Percentiles rank a stretch among this genome's conserved stretches.
Conservation (phyloP, 2,329 filamentous ascomycete species). For the Arthrobotrys sphaeroides region DNA sequence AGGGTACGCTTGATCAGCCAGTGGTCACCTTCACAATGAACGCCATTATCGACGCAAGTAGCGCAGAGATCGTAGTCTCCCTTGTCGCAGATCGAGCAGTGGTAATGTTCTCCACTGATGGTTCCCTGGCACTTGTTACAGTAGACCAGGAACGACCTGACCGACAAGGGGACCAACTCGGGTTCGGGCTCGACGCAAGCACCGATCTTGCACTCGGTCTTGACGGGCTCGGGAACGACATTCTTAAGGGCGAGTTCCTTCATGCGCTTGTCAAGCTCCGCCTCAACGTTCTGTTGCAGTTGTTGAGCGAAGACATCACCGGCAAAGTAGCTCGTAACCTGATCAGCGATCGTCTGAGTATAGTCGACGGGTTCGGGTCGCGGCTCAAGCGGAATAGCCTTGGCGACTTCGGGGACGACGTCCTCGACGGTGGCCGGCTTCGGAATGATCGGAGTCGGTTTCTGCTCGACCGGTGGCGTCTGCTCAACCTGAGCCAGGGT, state of each 20-base stretch:
- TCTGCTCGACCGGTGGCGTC: background rate
- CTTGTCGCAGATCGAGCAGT: slow-evolving; percentile 91
- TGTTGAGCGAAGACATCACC: slow-evolving; percentile 48
- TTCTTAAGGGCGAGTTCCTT: slow-evolving; percentile 59
- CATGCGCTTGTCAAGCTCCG: slow-evolving; percentile 55
- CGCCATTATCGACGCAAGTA: slow-evolving; percentile 77
- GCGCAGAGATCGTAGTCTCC: slow-evolving; percentile 95
- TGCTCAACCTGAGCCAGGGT: slow-evolving; percentile 47
- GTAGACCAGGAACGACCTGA: slow-evolving; percentile 72
- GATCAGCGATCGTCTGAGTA: slow-evolving; percentile 41
- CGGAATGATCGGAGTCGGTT: slow-evolving; percentile 1
- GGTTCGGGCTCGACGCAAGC: slow-evolving; percentile 47
- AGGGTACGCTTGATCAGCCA: slow-evolving; percentile 94
- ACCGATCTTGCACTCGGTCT: slow-evolving; percentile 39
- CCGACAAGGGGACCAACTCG: background rate
- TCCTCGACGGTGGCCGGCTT: slow-evolving; percentile 8
- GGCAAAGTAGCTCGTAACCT: slow-evolving; percentile 43
- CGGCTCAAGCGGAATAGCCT: slow-evolving; percentile 11
- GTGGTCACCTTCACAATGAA: slow-evolving; percentile 81
- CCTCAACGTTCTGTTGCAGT: slow-evolving; percentile 57
- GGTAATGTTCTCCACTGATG: slow-evolving; percentile 85
- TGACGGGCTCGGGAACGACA: slow-evolving; percentile 62
- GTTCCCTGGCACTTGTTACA: slow-evolving; percentile 88
- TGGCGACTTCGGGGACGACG: background rate
- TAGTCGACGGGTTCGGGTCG: slow-evolving; percentile 46